These are phyloP conservation scores for Trametes pubescens DNA, from an alignment of 1,284 basidiomycete genomes.

Conservation along the genomic window DNA sequence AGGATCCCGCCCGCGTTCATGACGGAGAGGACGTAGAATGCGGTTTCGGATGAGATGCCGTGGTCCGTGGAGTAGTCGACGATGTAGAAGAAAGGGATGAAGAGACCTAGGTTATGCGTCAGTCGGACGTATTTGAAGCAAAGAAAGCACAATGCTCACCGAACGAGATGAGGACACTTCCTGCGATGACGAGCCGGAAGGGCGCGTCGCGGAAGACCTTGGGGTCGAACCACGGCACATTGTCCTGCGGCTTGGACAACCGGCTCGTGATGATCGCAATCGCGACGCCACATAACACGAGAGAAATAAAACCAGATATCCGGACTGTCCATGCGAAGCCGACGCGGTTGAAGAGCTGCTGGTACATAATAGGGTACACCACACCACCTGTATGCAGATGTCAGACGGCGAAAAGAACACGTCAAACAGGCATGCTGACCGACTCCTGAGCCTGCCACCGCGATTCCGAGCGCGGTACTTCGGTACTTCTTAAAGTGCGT, in stretches of 20 bases:
- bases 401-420: not conserved
- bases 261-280: conserved; percentile 40
- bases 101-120: conserved; percentile 50
- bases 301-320: conserved; percentile 45
- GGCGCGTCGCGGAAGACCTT: conserved; percentile 42
- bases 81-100: conserved; percentile 58
- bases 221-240: conserved; percentile 39
- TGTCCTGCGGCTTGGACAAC: conserved; percentile 23
- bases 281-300: conserved; percentile 42
- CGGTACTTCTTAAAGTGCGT: conserved; percentile 66
- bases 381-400: conserved; percentile 60
- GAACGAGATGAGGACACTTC: conserved; percentile 44
- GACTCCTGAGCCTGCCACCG: conserved; percentile 45
- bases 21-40: conserved; percentile 63
- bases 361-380: conserved; percentile 71
- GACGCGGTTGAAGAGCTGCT: conserved; percentile 58
- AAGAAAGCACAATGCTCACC: conserved; percentile 26
- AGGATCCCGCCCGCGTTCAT: conserved; percentile 69
- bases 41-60: conserved; percentile 25
- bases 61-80: conserved; percentile 37
- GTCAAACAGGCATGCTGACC: conserved; percentile 33
- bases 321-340: conserved; percentile 71
- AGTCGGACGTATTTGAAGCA: not conserved
- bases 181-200: conserved; percentile 42
- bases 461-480: conserved; percentile 63